phyloP scores from a whole-genome alignment of 768 basidiomycete species.

The Cantharellus cinnabarinus region DNA sequence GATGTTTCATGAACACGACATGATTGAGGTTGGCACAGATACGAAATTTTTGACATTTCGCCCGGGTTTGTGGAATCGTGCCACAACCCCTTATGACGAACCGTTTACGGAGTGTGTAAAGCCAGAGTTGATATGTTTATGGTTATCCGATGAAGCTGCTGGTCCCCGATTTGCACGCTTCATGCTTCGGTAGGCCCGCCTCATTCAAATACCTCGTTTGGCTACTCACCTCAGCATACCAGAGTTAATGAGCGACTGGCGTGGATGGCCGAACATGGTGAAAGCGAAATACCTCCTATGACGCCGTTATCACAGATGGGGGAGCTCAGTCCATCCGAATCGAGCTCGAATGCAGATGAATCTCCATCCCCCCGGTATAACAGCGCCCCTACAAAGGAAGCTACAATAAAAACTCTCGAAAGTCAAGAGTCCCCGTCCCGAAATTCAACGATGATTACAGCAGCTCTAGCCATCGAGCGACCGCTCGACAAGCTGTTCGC shows the following conservation, averaged over 20 bases:
- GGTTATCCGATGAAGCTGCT: background rate
- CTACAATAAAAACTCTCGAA: background rate
- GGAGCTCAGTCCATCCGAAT: background rate
- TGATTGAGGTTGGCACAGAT: conserved; percentile 24
- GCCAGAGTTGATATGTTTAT: background rate
- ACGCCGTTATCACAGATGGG: background rate
- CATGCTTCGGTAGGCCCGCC: background rate
- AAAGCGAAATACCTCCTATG: background rate
- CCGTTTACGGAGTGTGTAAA: background rate
- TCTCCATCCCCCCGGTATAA: background rate
- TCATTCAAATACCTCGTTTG: too few species aligned
- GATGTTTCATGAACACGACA: conserved; percentile 59
- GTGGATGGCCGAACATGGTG: background rate
- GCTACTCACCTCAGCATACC: too few species aligned
- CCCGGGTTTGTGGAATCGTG: background rate
- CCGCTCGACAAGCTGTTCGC: background rate
- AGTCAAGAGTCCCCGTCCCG: background rate
- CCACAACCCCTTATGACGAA: background rate
- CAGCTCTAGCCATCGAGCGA: background rate
- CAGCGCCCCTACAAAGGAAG: background rate
- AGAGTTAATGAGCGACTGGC: background rate
- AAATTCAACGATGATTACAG: background rate
- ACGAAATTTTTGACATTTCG: background rate
- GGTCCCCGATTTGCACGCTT: background rate
- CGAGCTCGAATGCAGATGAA: background rate